Evolutionary conservation across 306 rosid species (phyloP).

Genomic region (Trichosanthes cucumerina): DNA sequence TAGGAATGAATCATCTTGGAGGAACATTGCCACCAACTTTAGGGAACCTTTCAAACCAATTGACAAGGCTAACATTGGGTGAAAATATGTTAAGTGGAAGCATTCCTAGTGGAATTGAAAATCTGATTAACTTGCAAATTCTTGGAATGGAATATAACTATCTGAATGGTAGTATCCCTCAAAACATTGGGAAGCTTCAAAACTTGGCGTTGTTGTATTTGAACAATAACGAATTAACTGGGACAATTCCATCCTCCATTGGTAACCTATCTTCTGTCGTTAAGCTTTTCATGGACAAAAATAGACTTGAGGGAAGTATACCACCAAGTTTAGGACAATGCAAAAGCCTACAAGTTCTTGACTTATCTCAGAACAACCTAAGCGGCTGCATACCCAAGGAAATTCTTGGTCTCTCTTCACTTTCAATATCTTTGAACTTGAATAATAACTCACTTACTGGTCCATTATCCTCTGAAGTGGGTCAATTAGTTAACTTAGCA

Average conservation of each 20-base stretch:
- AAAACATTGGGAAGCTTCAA: slow-evolving; percentile 16
- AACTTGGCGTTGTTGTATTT: neutral
- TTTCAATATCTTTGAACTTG: too few species aligned
- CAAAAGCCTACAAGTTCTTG: neutral
- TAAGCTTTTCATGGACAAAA: neutral
- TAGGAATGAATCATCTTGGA: slow-evolving; percentile 1
- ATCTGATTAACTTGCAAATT: slow-evolving; percentile 7
- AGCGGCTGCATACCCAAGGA: slow-evolving; percentile 5
- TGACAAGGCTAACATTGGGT: neutral
- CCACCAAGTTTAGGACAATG: slow-evolving; percentile 23
- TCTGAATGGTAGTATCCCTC: slow-evolving; percentile 13
- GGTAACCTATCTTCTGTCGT: slow-evolving; percentile 21
- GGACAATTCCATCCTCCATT: slow-evolving; percentile 13
- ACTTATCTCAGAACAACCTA: slow-evolving; percentile 15
- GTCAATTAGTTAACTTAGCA: too few species aligned
- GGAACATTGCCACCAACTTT: slow-evolving; percentile 22
- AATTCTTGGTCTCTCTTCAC: too few species aligned
- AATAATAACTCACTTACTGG: too few species aligned
- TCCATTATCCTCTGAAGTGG: too few species aligned
- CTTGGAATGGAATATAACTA: slow-evolving; percentile 3
- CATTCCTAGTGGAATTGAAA: slow-evolving; percentile 15
- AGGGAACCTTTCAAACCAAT: slow-evolving; percentile 19
- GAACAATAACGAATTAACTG: slow-evolving; percentile 7
- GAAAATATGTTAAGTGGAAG: slow-evolving; percentile 11
- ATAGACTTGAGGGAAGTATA: slow-evolving; percentile 17